Evolutionary conservation across 2,329 filamentous ascomycete species (phyloP).

Genomic region (Fusarium newnesense): DNA sequence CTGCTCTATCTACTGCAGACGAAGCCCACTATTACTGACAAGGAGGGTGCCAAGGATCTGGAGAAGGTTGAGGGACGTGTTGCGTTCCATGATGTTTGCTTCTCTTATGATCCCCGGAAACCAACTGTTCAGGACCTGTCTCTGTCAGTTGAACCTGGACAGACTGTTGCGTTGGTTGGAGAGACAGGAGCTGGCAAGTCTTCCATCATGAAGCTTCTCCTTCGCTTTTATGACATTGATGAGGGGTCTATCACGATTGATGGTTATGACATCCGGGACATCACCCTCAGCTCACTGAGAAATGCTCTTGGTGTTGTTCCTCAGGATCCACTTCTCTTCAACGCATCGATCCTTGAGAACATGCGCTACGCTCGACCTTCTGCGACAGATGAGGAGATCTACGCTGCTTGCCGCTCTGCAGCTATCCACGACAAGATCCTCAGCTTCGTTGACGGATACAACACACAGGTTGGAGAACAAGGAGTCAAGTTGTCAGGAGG

Average conservation of each 20-base stretch:
- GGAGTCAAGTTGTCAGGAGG: conserved; percentile 67
- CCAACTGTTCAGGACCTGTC: conserved; percentile 60
- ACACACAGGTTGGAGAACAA: conserved; percentile 63
- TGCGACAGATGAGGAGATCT: conserved; percentile 69
- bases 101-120: conserved; percentile 65
- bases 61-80: conserved; percentile 59
- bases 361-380: conserved; percentile 69
- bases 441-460: conserved; percentile 63
- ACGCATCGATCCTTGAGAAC: conserved; percentile 72
- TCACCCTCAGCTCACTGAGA: conserved; percentile 67
- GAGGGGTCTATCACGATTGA: conserved; percentile 66
- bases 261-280: conserved; percentile 67
- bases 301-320: conserved; percentile 71
- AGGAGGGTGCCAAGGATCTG: conserved; percentile 56
- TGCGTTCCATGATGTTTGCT: conserved; percentile 64
- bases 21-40: conserved; percentile 64
- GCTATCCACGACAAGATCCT: conserved; percentile 73
- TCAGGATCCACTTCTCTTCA: conserved; percentile 72
- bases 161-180: conserved; percentile 70
- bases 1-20: conserved; percentile 67
- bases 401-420: conserved; percentile 69
- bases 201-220: conserved; percentile 69
- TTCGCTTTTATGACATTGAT: conserved; percentile 69
- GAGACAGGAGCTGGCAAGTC: conserved; percentile 72
- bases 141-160: conserved; percentile 60